Base-by-base conservation (phyloP, 2,329 filamentous ascomycete species). In the Aspergillus unguis region DNA sequence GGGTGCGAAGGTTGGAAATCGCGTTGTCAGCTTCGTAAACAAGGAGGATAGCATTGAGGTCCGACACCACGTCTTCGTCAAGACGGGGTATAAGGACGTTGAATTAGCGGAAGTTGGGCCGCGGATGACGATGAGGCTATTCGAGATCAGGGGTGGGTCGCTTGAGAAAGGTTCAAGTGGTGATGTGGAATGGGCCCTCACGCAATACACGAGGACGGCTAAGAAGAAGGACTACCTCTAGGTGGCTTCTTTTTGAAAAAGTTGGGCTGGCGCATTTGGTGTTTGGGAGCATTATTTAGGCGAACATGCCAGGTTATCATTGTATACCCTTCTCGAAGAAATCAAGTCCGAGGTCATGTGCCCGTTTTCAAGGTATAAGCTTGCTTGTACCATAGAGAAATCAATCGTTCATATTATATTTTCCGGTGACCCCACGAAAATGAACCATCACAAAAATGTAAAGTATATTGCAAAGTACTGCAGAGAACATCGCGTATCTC, bases 151-250 rank as follows among this genome's bases (percentile, higher is more conserved):
- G 43, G 87, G 86, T 48, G 92, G 94, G 11, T 95, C 92, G 3
- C 77, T 96, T 55, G 94, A 97, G 68, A 95, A 77, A 57, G 71
- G 92, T 66, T 95, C 95, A 71, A 89, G 95, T 61, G 92, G 92
- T 3, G 94, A 99, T 72, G 85, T 95, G 4, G 94, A 99, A 74
- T 99, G 94, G 94, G 88, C 94, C 58, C 79, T 99, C 58, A 95
- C 90, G 56, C 92, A 96, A 68, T 99, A 96, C 72, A 99, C 92
- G 6, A 81, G 94, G 61, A 97, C 92, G 10, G 86, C 87, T 63
- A 85, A 85, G 75, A 97, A 97, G 83, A 96, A 96, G 84, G 90
- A 95, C 67, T 96, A 95, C 68, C 80, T 96, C 50, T 96, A 60
- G 70, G 33, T 48, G 33, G 51, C 42, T 58, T 57, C 43, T 52